phyloP scores from a whole-genome alignment of 176 grass and related monocot genomes.

The Hordeum marinum region DNA sequence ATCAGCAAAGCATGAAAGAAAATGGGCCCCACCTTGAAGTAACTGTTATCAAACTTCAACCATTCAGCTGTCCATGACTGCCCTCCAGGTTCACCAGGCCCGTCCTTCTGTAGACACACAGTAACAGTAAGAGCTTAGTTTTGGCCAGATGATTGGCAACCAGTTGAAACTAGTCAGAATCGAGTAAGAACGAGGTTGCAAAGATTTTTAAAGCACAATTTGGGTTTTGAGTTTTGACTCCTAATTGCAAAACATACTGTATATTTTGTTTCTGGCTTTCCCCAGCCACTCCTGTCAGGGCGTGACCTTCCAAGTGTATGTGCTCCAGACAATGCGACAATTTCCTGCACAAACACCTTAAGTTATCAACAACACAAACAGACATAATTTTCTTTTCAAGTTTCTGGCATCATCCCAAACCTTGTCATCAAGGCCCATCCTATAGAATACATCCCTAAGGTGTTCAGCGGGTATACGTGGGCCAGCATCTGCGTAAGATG shows the following conservation, averaged over 20 bases:
- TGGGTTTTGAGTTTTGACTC: background rate
- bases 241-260: constrained; percentile 49
- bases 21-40: constrained; percentile 59
- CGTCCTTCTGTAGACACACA: constrained; percentile 68
- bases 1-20: constrained; percentile 21
- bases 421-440: constrained; percentile 95
- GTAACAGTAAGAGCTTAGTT: background rate
- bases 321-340: constrained; percentile 87
- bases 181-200: background rate
- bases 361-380: background rate
- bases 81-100: constrained; percentile 92
- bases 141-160: background rate
- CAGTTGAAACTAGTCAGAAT: background rate
- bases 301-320: constrained; percentile 89
- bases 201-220: background rate
- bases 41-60: constrained; percentile 97
- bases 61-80: constrained; percentile 94
- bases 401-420: constrained; percentile 31
- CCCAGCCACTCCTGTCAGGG: constrained; percentile 88
- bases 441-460: constrained; percentile 82
- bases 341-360: constrained; percentile 53
- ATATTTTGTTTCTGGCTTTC: constrained; percentile 93
- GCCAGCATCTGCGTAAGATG: constrained; percentile 54
- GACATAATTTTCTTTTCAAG: background rate
- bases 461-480: constrained; percentile 75